A percentile compares a stretch with the other conserved stretches of the same genome.
These are phyloP conservation scores for Talaromyces sp. DNA, from an alignment of 2,329 filamentous ascomycete species.

Conservation along the genomic window DNA sequence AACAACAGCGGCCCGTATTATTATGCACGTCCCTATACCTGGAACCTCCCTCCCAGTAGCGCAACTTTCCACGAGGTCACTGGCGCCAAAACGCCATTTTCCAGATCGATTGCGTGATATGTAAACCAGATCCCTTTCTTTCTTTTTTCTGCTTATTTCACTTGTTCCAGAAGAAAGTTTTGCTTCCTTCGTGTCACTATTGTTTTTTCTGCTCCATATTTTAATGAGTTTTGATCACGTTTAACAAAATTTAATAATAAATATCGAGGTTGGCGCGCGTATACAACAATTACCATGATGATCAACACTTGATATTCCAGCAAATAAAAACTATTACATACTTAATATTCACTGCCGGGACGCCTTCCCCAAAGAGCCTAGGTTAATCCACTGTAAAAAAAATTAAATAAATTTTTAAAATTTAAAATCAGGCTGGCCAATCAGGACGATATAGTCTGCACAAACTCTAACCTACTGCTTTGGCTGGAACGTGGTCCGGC, in stretches of 20 bases:
- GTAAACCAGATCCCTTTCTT: not conserved
- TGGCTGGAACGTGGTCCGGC: not conserved
- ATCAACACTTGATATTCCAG: not conserved
- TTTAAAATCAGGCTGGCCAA: too few relatives aligned
- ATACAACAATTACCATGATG: not conserved
- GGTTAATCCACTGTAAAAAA: not conserved
- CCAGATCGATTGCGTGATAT: constrained; percentile 1
- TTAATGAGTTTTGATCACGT: too few relatives aligned
- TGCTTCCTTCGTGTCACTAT: not conserved
- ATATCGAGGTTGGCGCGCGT: not conserved
- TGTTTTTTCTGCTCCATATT: too few relatives aligned
- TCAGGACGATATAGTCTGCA: too few relatives aligned
- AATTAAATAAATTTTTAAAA: too few relatives aligned
- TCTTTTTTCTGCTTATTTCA: not conserved
- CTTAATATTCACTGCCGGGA: not conserved
- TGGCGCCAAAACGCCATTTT: not conserved
- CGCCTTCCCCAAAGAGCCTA: not conserved
- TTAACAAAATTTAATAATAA: not conserved
- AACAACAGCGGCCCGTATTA: too few relatives aligned
- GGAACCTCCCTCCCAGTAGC: not conserved
- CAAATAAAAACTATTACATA: not conserved
- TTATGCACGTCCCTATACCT: not conserved
- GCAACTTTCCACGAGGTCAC: not conserved
- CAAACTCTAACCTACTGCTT: not conserved
- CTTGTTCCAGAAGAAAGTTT: not conserved